Evolutionary conservation across 1,284 basidiomycete genomes (phyloP), one percentile per base, ranked within the genome.

Genomic region (Moniliophthora roreri): DNA sequence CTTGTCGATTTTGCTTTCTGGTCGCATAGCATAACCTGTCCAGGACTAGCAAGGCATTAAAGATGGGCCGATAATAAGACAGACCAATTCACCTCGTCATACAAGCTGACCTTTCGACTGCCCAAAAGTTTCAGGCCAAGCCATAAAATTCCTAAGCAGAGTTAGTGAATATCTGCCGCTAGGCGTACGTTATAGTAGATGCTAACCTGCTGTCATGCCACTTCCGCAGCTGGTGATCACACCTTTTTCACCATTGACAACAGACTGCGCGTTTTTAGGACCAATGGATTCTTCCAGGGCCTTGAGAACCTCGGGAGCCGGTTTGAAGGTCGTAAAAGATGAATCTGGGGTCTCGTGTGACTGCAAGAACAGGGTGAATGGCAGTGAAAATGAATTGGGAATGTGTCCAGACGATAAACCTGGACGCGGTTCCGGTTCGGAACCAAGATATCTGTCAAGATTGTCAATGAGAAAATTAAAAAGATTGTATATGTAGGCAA

Each of bases 321-420:
- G 67, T 28, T 82, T 73, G 53, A 93, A 73, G 0, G 81, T 85
- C 15, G 88, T 87, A 69, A 89, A 95, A 50, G 74, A 74, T 7
- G 63, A 62, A 18, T 70, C 72, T 54, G 76, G 66, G 40, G 70
- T 60, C 3, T 68, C 67, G 55, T 80, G 74, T 50, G 76, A 76
- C 60, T 82, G 72, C 52, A 98, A 78, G 66, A 99, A 90, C 10
- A 75, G 60, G 53, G 79, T 82, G 74, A 98, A 98, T 1, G 96
- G 93, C 15, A 98, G 76, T 0, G 92, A 91, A 60, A 85, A 75
- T 0, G 95, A 91, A 68, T 88, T 72, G 0, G 96, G 96, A 56
- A 99, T 96, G 69, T 99, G 97, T 0, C 97, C 97, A 0, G 91
- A 93, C 8, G 91, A 82, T 47, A 99, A 76, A 7, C 88, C 89